These are phyloP conservation scores for Boletus tylopilopsis DNA, from an alignment of 768 basidiomycete species.

Conservation along the genomic window DNA sequence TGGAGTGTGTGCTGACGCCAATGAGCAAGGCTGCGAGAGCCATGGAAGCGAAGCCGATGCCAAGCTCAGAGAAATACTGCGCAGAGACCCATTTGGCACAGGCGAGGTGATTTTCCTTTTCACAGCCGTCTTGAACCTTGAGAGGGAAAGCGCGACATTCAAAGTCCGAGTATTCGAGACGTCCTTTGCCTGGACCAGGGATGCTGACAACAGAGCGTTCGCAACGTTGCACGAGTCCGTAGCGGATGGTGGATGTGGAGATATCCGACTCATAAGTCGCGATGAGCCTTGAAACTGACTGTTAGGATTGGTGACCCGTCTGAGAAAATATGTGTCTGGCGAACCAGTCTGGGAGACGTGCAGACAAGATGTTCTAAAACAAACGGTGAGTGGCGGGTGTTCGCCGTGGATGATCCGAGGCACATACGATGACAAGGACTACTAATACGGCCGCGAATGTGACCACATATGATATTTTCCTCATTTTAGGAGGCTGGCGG, in stretches of 20 bases:
- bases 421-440: constrained; percentile 50
- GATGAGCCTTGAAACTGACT: constrained; percentile 38
- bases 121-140: constrained; percentile 43
- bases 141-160: constrained; percentile 66
- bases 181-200: constrained; percentile 42
- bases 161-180: constrained; percentile 49
- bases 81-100: constrained; percentile 73
- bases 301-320: constrained; percentile 20
- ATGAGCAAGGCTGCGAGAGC: constrained; percentile 58
- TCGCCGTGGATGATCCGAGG: background rate
- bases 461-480: constrained; percentile 65
- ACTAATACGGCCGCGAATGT: constrained; percentile 55
- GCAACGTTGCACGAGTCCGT: constrained; percentile 59
- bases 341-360: constrained; percentile 62
- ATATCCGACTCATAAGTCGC: constrained; percentile 36
- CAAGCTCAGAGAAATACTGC: constrained; percentile 60
- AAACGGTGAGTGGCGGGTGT: background rate
- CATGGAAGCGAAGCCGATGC: constrained; percentile 58
- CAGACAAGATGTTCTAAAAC: constrained; percentile 54
- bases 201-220: constrained; percentile 46
- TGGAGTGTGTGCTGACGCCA: constrained; percentile 69
- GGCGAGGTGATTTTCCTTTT: constrained; percentile 51
- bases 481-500: constrained; percentile 38
- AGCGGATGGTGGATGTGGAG: constrained; percentile 47
- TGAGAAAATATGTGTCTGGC: constrained; percentile 24